A percentile compares a stretch with the other conserved stretches of the same genome.
Evolutionary conservation across 1,284 basidiomycete genomes (phyloP).

Genomic region (Ustilago esculenta): DNA sequence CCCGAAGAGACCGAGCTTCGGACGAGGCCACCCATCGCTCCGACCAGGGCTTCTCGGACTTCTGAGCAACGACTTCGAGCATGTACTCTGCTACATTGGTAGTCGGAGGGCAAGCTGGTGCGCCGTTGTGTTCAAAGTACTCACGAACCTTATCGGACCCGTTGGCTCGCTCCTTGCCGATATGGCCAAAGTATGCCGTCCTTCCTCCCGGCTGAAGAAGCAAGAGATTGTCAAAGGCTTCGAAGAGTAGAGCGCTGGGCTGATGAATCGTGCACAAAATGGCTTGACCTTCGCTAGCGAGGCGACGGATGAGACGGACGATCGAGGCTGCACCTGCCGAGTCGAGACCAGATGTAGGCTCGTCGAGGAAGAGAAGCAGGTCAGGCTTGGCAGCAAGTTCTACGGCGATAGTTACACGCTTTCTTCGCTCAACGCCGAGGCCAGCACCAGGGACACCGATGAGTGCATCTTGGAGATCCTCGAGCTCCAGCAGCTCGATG

Average conservation of each 20-base stretch:
- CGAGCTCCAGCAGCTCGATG: conserved; percentile 56
- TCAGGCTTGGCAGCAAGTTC: conserved; percentile 61
- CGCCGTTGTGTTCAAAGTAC: conserved; percentile 59
- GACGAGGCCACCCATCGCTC: conserved; percentile 64
- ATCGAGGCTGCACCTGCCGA: conserved; percentile 53
- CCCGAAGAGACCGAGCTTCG: conserved; percentile 68
- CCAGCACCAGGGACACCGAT: conserved; percentile 57
- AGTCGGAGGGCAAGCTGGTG: conserved; percentile 43
- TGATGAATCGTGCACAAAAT: conserved; percentile 64
- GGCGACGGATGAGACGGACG: conserved; percentile 50
- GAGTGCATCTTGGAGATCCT: conserved; percentile 50
- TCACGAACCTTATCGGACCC: conserved; percentile 40
- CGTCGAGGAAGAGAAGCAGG: conserved; percentile 62
- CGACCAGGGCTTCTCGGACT: conserved; percentile 33
- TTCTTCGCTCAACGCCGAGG: conserved; percentile 53
- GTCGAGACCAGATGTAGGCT: conserved; percentile 60
- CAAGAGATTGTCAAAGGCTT: conserved; percentile 56
- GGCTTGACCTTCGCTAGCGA: conserved; percentile 54
- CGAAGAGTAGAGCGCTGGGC: conserved; percentile 53
- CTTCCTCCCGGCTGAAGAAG: conserved; percentile 53
- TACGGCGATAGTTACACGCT: conserved; percentile 60
- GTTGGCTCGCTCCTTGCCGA: conserved; percentile 38
- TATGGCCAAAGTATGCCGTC: conserved; percentile 50
- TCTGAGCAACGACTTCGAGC: conserved; percentile 64
- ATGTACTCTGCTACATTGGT: conserved; percentile 65